Conservation (phyloP, 2,329 filamentous ascomycete genomes). For the Exophiala xenobiotica region DNA sequence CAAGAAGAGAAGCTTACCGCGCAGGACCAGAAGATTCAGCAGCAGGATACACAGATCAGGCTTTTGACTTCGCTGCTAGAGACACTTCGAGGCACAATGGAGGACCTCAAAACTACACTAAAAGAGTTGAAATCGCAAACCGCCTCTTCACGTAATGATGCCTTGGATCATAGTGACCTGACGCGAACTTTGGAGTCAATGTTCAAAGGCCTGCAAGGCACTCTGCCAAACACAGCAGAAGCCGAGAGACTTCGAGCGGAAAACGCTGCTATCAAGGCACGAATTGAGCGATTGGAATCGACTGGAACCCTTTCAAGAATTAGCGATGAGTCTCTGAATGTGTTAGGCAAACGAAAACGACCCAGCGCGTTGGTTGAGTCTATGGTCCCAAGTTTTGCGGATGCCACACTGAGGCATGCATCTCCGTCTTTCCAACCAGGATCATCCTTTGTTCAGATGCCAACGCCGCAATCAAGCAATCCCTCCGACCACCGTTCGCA, state of each 20-base stretch:
- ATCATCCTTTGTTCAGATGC: conserved; percentile 11
- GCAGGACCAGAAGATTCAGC: conserved; percentile 13
- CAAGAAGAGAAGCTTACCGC: conserved; percentile 13
- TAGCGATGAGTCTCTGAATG: background rate
- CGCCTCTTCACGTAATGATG: background rate
- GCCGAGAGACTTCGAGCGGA: conserved; percentile 23
- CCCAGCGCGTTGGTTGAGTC: conserved; percentile 1
- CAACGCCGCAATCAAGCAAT: conserved; percentile 16
- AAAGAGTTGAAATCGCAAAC: conserved; percentile 15
- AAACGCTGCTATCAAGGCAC: conserved; percentile 26
- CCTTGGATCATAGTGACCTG: conserved; percentile 1
- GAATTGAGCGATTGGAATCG: conserved; percentile 20
- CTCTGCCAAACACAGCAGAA: conserved; percentile 15
- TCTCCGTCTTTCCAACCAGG: background rate
- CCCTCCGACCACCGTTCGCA: conserved; percentile 7
- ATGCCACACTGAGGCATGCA: background rate
- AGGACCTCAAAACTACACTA: conserved; percentile 22
- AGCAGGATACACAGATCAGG: conserved; percentile 23
- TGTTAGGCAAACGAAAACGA: conserved; percentile 27
- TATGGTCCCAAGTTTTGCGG: background rate
- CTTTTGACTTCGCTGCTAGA: conserved; percentile 20
- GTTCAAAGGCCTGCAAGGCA: conserved; percentile 11
- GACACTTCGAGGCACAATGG: conserved; percentile 15
- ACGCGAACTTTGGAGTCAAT: conserved; percentile 9
- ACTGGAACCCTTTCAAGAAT: conserved; percentile 8